Evolutionary conservation across 306 rosid genomes (phyloP), one percentile per base, ranked within the genome.

Genomic region (Dalbergia cultrata): DNA sequence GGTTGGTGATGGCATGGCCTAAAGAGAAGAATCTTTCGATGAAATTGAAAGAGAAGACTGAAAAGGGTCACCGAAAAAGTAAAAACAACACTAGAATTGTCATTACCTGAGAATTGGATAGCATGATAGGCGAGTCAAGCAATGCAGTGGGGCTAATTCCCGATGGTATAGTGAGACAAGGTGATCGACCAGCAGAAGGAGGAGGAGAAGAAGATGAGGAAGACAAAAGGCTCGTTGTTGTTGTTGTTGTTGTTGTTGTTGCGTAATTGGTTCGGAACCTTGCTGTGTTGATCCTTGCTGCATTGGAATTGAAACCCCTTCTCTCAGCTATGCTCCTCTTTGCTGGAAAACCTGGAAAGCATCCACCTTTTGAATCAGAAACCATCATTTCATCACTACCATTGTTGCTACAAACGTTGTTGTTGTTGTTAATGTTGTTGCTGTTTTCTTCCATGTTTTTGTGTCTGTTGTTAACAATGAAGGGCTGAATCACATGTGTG

Each of bases 1-100:
- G 68, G 97, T 94, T 39, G 98, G 97, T 52, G 98, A 92, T 41
- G 89, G 89, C 83, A 90, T n/a, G 16, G 84, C 93, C 98, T 94
- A 61, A 26, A 34, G 45, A 58, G 4, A 31, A 37, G 3, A 11
- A 63, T 43, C 16, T 18, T 13, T 34, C 31, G 10, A 10, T 6
- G 17, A 64, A 22, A 22, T 53, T 41, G 44, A 64, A 52, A n/a
- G 16, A n/a, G 10, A 58, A 53, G 49, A 41, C 19, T 0, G 7
- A 35, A 56, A 8, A 0, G 21, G 17, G 33, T 11, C 12, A 58
- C 43, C 17, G 60, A 17, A 54, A 54, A 17, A 17, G 9, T n/a
- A 0, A 54, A 3, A 17, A 6, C 31, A 54, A 54, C 17, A 16
- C 6, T 14, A 14, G 4, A 53, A 14, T 5, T 0, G 9, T 0